These are phyloP conservation scores for Aspergillus sparsus DNA, from an alignment of 495 filamentous ascomycete species.

Conservation along the genomic window DNA sequence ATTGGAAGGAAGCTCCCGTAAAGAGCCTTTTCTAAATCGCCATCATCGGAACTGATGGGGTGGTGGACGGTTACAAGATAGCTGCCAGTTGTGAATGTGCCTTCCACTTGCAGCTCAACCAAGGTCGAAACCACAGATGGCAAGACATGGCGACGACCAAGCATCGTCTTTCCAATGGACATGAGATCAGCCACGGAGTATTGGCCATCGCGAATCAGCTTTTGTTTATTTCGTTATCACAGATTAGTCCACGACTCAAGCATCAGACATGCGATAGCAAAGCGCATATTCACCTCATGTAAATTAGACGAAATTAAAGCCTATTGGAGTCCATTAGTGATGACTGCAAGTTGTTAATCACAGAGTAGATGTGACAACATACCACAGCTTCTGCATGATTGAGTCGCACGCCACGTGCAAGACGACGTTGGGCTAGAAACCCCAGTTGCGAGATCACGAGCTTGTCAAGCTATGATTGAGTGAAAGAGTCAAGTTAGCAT, in stretches of 20 bases:
- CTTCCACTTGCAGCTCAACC: slow-evolving; percentile 86
- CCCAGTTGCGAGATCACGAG: slow-evolving; percentile 90
- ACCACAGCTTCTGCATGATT: slow-evolving; percentile 92
- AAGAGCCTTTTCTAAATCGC: slow-evolving; percentile 79
- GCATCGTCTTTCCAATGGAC: slow-evolving; percentile 85
- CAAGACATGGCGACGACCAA: slow-evolving; percentile 90
- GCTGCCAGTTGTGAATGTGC: slow-evolving; percentile 87
- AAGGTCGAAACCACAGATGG: slow-evolving; percentile 78
- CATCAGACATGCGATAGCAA: slow-evolving; percentile 8
- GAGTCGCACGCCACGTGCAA: slow-evolving; percentile 84
- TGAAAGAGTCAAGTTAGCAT: slow-evolving; percentile 1
- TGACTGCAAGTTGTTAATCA: not conserved
- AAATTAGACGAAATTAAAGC: slow-evolving; percentile 88
- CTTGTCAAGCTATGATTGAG: slow-evolving; percentile 77
- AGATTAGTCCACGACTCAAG: slow-evolving; percentile 10
- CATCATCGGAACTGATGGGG: slow-evolving; percentile 84
- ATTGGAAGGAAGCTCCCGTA: slow-evolving; percentile 93
- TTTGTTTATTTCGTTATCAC: not conserved
- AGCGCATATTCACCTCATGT: slow-evolving; percentile 66
- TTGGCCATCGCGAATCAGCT: slow-evolving; percentile 94
- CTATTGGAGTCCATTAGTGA: slow-evolving; percentile 41
- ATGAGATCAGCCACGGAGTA: slow-evolving; percentile 93
- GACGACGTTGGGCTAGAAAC: slow-evolving; percentile 80
- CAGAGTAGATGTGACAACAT: slow-evolving; percentile 32
- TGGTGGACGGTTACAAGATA: slow-evolving; percentile 95